Evolutionary conservation across 768 basidiomycete species (phyloP).

Genomic region (Rhodotorula kratochvilovae): DNA sequence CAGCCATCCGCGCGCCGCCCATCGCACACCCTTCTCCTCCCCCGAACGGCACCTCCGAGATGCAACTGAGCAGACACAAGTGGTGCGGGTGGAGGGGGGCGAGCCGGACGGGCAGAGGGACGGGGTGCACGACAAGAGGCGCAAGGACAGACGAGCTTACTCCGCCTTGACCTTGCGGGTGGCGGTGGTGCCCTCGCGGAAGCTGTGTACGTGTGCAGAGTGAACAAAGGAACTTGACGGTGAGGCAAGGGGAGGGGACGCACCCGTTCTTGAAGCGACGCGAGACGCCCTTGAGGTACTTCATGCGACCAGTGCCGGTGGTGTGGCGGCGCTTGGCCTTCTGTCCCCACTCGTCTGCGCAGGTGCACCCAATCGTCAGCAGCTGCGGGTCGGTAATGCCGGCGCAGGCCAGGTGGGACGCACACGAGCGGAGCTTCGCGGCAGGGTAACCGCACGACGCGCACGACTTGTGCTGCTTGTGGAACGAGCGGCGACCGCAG

Average conservation of each 20-base stretch:
- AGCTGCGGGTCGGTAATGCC: too few relatives aligned
- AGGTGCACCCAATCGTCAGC: too few relatives aligned
- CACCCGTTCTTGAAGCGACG: conserved; percentile 98
- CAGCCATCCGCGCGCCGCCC: not conserved
- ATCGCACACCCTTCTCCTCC: not conserved
- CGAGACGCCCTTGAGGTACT: conserved; percentile 82
- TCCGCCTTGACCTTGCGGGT: conserved; percentile 69
- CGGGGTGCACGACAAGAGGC: not conserved
- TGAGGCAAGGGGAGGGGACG: not conserved
- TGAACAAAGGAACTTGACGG: too few relatives aligned
- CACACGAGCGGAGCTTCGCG: conserved; percentile 85
- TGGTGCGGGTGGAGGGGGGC: not conserved
- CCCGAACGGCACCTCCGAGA: too few relatives aligned
- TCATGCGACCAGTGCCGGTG: conserved; percentile 94
- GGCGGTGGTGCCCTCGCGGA: conserved; percentile 84
- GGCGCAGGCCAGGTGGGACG: too few relatives aligned
- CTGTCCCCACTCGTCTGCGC: conserved; percentile 76
- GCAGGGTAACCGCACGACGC: conserved; percentile 94
- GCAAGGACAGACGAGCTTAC: conserved; percentile 22
- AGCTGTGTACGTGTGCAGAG: conserved; percentile 12
- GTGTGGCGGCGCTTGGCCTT: conserved; percentile 99
- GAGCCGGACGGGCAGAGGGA: not conserved
- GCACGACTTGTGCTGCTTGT: conserved; percentile 97
- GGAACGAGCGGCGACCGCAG: conserved; percentile 91
- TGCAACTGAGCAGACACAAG: not conserved